Evolutionary conservation across 306 rosid species (phyloP).

Genomic region (Prunus kanzakura): DNA sequence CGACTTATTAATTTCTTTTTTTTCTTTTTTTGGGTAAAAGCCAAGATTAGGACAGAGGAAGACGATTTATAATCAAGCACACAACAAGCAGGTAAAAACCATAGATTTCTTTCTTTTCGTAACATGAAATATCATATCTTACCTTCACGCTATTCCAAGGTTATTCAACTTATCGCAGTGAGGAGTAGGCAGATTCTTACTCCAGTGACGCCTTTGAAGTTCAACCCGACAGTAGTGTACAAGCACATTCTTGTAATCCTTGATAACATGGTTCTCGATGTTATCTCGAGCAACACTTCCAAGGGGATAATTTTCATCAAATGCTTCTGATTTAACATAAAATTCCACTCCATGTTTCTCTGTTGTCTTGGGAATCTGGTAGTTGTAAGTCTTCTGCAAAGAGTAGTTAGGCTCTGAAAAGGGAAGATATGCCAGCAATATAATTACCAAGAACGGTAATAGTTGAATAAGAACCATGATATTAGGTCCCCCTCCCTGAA

Average conservation of each 20-base stretch:
- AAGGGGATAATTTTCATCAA: conserved; percentile 62
- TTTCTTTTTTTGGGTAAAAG: not conserved
- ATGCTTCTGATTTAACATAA: conserved; percentile 58
- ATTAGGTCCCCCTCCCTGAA: conserved; percentile 57
- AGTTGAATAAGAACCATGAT: conserved; percentile 65
- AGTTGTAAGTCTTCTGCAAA: conserved; percentile 57
- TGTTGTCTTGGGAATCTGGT: conserved; percentile 52
- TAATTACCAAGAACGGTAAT: conserved; percentile 61
- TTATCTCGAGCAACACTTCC: conserved; percentile 71
- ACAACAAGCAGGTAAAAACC: not conserved
- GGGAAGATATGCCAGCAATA: conserved; percentile 82
- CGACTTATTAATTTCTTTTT: not conserved
- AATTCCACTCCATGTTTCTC: conserved; percentile 66
- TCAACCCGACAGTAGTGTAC: conserved; percentile 77
- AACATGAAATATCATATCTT: conserved; percentile 13
- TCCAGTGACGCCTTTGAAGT: conserved; percentile 83
- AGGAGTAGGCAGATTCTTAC: conserved; percentile 69
- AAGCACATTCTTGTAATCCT: conserved; percentile 66
- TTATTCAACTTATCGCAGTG: conserved; percentile 66
- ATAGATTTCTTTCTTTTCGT: not conserved
- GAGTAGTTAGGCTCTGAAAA: conserved; percentile 73
- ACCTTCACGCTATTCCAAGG: conserved; percentile 61
- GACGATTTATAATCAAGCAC: not conserved
- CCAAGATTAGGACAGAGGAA: not conserved
- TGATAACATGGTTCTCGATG: conserved; percentile 60